Conservation (phyloP, 129 eudicot species). For the Tanacetum coccineum region DNA sequence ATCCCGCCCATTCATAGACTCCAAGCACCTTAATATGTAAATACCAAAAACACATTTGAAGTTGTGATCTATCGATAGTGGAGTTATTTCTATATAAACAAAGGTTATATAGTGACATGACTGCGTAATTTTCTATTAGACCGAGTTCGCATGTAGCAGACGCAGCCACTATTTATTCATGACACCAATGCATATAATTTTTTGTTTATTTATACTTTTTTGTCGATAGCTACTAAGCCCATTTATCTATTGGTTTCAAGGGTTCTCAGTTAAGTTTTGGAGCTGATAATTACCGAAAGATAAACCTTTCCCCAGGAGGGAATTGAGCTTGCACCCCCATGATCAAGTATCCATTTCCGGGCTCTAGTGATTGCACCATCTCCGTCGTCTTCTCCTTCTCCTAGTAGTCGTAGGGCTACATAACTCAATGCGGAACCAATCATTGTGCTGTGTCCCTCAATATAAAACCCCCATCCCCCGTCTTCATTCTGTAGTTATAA, state of each 20-base stretch:
- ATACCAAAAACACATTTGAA: not conserved
- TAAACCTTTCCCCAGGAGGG: slow-evolving; percentile 48
- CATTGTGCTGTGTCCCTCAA: slow-evolving; percentile 37
- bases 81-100: no score
- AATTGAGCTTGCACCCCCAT: slow-evolving; percentile 36
- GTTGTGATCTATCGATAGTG: no score
- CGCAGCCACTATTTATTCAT: no score
- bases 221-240: no score
- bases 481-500: slow-evolving; percentile 28
- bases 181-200: no score
- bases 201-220: no score
- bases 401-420: slow-evolving; percentile 34
- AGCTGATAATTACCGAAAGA: slow-evolving; percentile 32
- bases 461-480: slow-evolving; percentile 41
- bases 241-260: no score
- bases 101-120: no score
- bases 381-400: slow-evolving; percentile 26
- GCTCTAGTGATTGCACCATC: slow-evolving; percentile 30
- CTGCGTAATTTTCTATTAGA: no score
- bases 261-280: not conserved
- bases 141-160: no score
- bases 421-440: slow-evolving; percentile 36
- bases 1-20: slow-evolving; percentile 64
- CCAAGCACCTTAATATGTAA: slow-evolving; percentile 43
- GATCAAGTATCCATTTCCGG: slow-evolving; percentile 35